These are phyloP conservation scores for Patellaria atrata DNA, from an alignment of 495 filamentous ascomycete species.

Conservation along the genomic window DNA sequence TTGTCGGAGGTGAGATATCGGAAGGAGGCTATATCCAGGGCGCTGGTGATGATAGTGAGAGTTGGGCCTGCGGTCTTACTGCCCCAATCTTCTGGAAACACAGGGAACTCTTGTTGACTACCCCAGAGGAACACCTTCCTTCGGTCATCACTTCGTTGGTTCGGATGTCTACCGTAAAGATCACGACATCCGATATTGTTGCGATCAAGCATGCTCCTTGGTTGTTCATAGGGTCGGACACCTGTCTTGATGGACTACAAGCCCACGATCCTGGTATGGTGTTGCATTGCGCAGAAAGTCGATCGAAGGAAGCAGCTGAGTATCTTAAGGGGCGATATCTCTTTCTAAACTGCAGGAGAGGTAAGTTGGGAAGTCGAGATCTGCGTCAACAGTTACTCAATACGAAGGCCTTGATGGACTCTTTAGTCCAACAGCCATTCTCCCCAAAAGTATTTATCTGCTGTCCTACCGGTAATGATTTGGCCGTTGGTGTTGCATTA, in stretches of 20 bases:
- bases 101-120: conserved; percentile 36
- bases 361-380: conserved; percentile 62
- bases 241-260: no score
- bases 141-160: conserved; percentile 45
- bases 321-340: conserved; percentile 34
- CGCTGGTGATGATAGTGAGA: conserved; percentile 83
- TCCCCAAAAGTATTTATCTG: conserved; percentile 40
- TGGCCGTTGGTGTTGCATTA: conserved; percentile 48
- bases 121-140: conserved; percentile 50
- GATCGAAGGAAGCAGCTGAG: conserved; percentile 8
- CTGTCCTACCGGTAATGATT: conserved; percentile 49
- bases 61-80: conserved; percentile 61
- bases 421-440: conserved; percentile 1
- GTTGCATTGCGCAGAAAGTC: conserved; percentile 2
- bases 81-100: conserved; percentile 67
- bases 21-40: conserved; percentile 82
- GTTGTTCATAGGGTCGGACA: no score
- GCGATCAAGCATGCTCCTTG: no score
- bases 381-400: conserved; percentile 48
- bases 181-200: background rate
- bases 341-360: conserved; percentile 47
- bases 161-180: no score
- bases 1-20: conserved; percentile 48
- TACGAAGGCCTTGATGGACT: conserved; percentile 37
- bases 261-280: no score